These are phyloP conservation scores for Macaranga tanarius DNA, from an alignment of 441 rosid species.

Conservation along the genomic window DNA sequence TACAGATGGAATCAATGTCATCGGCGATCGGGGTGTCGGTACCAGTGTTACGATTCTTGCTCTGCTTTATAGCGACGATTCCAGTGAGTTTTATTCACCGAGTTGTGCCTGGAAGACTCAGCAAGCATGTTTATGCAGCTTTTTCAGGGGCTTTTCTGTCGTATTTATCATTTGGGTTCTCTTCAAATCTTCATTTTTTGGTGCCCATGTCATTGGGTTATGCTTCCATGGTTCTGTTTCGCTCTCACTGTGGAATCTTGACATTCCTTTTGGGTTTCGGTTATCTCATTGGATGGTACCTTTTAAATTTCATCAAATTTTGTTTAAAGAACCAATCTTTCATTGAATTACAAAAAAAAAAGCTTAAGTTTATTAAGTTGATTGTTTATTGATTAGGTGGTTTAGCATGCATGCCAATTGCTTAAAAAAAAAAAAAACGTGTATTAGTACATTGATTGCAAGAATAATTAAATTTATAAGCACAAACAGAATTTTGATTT, in stretches of 20 bases:
- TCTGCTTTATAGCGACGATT: slow-evolving; percentile 84
- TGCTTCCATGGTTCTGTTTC: slow-evolving; percentile 67
- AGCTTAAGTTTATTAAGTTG: neutral
- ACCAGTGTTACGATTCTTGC: slow-evolving; percentile 77
- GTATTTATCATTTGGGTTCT: slow-evolving; percentile 82
- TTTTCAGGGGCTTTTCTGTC: slow-evolving; percentile 70
- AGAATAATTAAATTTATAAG: no score
- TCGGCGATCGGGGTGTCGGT: slow-evolving; percentile 78
- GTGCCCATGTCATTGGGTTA: slow-evolving; percentile 82
- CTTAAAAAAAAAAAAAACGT: neutral
- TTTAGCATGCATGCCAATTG: neutral
- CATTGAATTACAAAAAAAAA: no score
- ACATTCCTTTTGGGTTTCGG: slow-evolving; percentile 77
- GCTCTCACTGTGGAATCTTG: slow-evolving; percentile 64
- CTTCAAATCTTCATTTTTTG: slow-evolving; percentile 89
- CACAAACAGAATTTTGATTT: neutral
- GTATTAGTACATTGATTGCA: no score
- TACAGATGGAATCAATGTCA: slow-evolving; percentile 54
- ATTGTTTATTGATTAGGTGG: slow-evolving; percentile 7
- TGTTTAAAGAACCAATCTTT: neutral
- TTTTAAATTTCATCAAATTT: neutral
- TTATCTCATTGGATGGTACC: slow-evolving; percentile 90
- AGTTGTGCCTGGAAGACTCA: slow-evolving; percentile 57
- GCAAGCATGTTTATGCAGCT: slow-evolving; percentile 67
- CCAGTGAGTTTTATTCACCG: slow-evolving; percentile 74